phyloP scores from a whole-genome alignment of 768 basidiomycete genomes.

The Nidula microcarpa region DNA sequence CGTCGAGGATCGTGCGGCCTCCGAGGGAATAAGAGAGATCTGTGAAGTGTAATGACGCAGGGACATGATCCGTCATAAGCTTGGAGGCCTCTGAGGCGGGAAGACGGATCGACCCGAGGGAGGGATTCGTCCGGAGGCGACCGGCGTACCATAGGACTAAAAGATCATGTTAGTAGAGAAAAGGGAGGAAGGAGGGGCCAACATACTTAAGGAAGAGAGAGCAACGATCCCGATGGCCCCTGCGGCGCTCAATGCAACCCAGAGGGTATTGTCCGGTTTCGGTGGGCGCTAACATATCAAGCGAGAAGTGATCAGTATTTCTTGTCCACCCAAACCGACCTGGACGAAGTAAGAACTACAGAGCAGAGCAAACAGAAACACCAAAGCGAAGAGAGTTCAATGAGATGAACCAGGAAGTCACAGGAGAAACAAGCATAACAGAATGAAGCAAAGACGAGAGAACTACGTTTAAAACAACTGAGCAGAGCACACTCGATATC shows the following conservation, averaged over 20 bases:
- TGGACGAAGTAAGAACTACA: too few relatives aligned
- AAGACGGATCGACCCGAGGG: slow-evolving; percentile 69
- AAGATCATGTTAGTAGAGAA: background rate
- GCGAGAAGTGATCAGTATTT: background rate
- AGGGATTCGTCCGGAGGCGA: slow-evolving; percentile 60
- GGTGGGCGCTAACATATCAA: slow-evolving; percentile 54
- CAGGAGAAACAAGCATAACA: too few relatives aligned
- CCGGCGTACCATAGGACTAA: slow-evolving; percentile 89
- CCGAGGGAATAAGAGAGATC: slow-evolving; percentile 73
- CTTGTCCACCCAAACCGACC: background rate
- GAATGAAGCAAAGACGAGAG: too few relatives aligned
- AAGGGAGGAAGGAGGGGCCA: background rate
- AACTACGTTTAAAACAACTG: too few relatives aligned
- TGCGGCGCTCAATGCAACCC: slow-evolving; percentile 83
- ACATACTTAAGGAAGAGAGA: slow-evolving; percentile 56
- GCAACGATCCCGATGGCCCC: slow-evolving; percentile 76
- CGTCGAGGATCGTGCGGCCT: slow-evolving; percentile 67
- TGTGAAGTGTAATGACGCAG: slow-evolving; percentile 90
- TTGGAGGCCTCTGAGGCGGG: slow-evolving; percentile 80
- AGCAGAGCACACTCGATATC: too few relatives aligned
- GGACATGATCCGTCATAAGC: slow-evolving; percentile 92
- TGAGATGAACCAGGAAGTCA: too few relatives aligned
- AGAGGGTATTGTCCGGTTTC: slow-evolving; percentile 77
- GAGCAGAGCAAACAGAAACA: too few relatives aligned
- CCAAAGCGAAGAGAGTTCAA: too few relatives aligned